These are phyloP conservation scores for Botrytis fabae DNA, from an alignment of 2,329 filamentous ascomycete species.

Conservation along the genomic window DNA sequence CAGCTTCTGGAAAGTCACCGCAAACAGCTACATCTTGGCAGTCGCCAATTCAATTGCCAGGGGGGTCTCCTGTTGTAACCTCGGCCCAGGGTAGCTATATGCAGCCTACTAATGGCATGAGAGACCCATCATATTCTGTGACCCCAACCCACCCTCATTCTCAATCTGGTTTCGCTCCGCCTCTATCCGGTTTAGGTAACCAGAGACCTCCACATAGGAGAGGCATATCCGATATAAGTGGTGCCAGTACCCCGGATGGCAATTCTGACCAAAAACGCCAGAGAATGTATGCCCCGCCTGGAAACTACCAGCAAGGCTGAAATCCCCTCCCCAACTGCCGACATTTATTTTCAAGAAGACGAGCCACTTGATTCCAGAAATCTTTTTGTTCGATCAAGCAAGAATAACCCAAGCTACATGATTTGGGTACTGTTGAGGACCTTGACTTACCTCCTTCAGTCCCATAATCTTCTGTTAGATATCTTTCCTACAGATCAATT, in stretches of 20 bases:
- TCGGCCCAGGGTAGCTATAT: constrained; percentile 35
- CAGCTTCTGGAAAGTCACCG: constrained; percentile 40
- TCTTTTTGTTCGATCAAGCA: not conserved
- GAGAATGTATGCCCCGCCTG: constrained; percentile 37
- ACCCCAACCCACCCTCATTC: constrained; percentile 36
- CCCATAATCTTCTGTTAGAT: not conserved
- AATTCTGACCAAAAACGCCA: constrained; percentile 39
- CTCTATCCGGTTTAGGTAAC: constrained; percentile 29
- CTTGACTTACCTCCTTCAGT: not conserved
- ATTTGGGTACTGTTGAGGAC: not conserved
- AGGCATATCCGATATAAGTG: constrained; percentile 39
- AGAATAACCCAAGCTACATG: not conserved
- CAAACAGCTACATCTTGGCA: constrained; percentile 39
- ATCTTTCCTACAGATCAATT: not conserved
- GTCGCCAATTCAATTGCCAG: constrained; percentile 38
- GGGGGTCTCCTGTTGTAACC: constrained; percentile 36
- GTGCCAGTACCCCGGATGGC: constrained; percentile 32
- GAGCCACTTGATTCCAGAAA: not conserved
- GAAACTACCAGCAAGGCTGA: constrained; percentile 33
- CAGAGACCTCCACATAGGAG: constrained; percentile 37
- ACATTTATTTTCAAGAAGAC: not conserved
- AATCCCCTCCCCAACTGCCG: not conserved
- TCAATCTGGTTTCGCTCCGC: constrained; percentile 30
- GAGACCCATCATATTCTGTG: constrained; percentile 37
- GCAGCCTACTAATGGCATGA: constrained; percentile 31